Evolutionary conservation across 208 protist genomes (phyloP).

Genomic region (Trypanosoma boissoni): DNA sequence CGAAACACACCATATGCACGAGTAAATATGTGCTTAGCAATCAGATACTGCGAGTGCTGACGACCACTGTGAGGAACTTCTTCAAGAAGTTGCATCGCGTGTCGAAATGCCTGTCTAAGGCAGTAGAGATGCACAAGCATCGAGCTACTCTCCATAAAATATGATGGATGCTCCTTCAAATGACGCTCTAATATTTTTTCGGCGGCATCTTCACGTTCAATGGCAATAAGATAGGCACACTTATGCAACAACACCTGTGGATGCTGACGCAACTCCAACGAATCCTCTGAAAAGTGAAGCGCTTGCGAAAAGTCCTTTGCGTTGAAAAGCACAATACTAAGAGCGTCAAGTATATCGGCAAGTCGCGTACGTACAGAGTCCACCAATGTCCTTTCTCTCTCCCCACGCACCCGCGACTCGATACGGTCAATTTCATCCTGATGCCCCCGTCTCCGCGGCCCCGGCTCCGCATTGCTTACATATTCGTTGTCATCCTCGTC

Average conservation of each 20-base stretch:
- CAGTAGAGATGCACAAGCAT: slow-evolving; percentile 80
- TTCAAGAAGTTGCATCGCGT: slow-evolving; percentile 64
- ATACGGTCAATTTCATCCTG: not conserved
- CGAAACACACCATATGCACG: slow-evolving; percentile 69
- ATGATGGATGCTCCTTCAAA: slow-evolving; percentile 32
- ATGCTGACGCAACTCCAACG: slow-evolving; percentile 43
- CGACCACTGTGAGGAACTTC: slow-evolving; percentile 12
- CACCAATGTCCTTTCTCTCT: slow-evolving; percentile 1
- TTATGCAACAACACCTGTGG: slow-evolving; percentile 66
- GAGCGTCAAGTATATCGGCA: slow-evolving; percentile 71
- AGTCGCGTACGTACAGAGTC: slow-evolving; percentile 51
- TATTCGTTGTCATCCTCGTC: too few relatives aligned
- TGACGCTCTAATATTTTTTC: slow-evolving; percentile 61
- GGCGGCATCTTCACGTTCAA: slow-evolving; percentile 79
- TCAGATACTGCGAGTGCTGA: slow-evolving; percentile 32
- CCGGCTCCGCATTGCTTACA: too few relatives aligned
- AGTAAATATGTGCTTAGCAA: slow-evolving; percentile 78
- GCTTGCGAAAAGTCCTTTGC: slow-evolving; percentile 66
- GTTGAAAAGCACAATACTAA: slow-evolving; percentile 72
- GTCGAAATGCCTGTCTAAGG: slow-evolving; percentile 72
- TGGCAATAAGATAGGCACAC: slow-evolving; percentile 73
- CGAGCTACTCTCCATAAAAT: slow-evolving; percentile 39
- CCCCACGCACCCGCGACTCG: not conserved
- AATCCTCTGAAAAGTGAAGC: slow-evolving; percentile 71
- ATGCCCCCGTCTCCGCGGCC: too few relatives aligned